These are phyloP conservation scores for Fusarium palustre DNA, from an alignment of 2,329 filamentous ascomycete species.

Conservation along the genomic window DNA sequence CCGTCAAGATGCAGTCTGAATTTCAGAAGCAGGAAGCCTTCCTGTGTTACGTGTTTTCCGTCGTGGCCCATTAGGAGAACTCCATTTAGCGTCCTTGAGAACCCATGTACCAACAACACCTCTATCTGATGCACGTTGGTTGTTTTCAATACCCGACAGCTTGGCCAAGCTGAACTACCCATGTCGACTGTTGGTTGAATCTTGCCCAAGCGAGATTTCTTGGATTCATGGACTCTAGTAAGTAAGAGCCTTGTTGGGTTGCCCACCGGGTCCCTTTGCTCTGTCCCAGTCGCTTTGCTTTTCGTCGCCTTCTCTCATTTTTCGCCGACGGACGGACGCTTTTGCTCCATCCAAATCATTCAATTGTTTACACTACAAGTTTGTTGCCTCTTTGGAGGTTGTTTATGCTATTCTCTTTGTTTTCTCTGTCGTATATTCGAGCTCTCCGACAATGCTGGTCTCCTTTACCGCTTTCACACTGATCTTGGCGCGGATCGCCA, in stretches of 20 bases:
- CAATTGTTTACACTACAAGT: neutral
- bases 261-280: neutral
- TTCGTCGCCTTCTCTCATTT: neutral
- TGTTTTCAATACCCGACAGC: neutral
- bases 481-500: neutral
- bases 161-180: neutral
- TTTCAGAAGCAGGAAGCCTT: neutral
- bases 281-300: neutral
- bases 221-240: neutral
- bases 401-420: neutral
- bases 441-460: neutral
- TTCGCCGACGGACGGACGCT: neutral
- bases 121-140: conserved; percentile 17
- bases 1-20: neutral
- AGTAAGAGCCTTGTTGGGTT: neutral
- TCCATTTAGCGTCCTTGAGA: neutral
- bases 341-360: neutral
- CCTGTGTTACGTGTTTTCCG: neutral
- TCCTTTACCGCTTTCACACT: neutral
- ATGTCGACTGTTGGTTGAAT: conserved; percentile 8
- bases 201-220: neutral
- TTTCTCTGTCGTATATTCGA: neutral
- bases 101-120: neutral
- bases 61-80: neutral
- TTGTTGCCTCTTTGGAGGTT: neutral